Evolutionary conservation across 495 filamentous ascomycete species (phyloP).

Genomic region (Penicillium dipodomyicola): DNA sequence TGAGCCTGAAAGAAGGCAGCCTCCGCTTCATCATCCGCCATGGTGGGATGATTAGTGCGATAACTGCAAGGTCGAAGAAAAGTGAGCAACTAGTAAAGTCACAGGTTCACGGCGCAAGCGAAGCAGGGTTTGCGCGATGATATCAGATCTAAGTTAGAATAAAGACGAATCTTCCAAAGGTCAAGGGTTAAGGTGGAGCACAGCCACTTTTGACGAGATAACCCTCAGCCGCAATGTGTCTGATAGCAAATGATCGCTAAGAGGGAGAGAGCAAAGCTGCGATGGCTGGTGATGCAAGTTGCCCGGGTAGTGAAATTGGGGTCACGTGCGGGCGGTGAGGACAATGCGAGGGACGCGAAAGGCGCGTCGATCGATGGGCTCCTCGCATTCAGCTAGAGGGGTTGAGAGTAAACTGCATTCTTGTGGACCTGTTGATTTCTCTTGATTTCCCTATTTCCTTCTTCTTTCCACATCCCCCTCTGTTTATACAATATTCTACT

Average conservation of each 20-base stretch:
- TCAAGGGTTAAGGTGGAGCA: slow-evolving; percentile 4
- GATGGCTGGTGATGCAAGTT: slow-evolving; percentile 5
- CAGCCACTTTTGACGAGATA: slow-evolving; percentile 9
- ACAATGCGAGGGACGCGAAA: slow-evolving; percentile 32
- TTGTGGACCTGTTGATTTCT: slow-evolving; percentile 29
- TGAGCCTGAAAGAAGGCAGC: slow-evolving; percentile 59
- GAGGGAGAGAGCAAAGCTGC: slow-evolving; percentile 1
- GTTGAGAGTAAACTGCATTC: slow-evolving; percentile 24
- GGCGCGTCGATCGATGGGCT: slow-evolving; percentile 25
- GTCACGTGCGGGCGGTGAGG: slow-evolving; percentile 31
- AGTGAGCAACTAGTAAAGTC: slow-evolving; percentile 4
- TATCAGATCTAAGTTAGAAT: background rate
- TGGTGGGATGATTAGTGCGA: slow-evolving; percentile 29
- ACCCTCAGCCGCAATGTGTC: slow-evolving; percentile 8
- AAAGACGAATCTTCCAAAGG: background rate
- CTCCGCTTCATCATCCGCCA: slow-evolving; percentile 62
- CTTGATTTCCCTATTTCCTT: slow-evolving; percentile 13
- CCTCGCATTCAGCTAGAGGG: slow-evolving; percentile 24
- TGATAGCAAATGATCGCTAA: background rate
- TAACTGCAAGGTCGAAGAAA: slow-evolving; percentile 8
- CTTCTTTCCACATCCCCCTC: slow-evolving; percentile 38
- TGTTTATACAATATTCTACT: slow-evolving; percentile 81
- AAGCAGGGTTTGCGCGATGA: background rate
- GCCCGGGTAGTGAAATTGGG: slow-evolving; percentile 9
- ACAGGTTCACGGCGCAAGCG: background rate